Evolutionary conservation across 2,329 filamentous ascomycete species (phyloP).

Genomic region (Colletotrichum horii): DNA sequence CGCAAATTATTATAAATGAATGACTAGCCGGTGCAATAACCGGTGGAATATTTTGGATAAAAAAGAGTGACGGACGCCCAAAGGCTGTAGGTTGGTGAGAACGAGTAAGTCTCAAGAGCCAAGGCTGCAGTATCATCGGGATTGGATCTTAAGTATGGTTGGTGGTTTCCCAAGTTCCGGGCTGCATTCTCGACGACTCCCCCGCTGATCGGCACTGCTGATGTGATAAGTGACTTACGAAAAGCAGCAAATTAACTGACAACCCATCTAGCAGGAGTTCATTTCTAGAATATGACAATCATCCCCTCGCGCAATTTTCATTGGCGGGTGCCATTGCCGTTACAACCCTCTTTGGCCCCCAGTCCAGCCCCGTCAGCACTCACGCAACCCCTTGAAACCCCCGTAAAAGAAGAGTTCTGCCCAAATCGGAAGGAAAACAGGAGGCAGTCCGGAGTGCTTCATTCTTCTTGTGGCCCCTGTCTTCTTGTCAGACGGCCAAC

Average conservation of each 20-base stretch:
- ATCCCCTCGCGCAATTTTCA: background rate
- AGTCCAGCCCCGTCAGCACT: background rate
- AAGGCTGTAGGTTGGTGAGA: background rate
- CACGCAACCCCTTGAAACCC: background rate
- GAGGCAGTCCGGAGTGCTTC: background rate
- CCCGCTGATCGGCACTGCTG: background rate
- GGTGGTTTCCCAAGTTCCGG: background rate
- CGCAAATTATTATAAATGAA: background rate
- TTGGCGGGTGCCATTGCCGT: background rate
- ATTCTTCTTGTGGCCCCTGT: background rate
- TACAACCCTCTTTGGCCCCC: background rate
- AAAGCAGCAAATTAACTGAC: background rate
- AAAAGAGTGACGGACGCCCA: background rate
- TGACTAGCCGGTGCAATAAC: background rate
- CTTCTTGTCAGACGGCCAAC: background rate
- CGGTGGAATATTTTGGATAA: background rate
- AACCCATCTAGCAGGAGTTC: background rate
- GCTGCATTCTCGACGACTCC: background rate
- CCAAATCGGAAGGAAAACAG: background rate
- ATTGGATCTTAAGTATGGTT: conserved; percentile 1
- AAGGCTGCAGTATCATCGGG: background rate
- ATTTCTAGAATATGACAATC: background rate
- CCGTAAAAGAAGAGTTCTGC: background rate
- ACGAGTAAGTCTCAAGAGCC: background rate
- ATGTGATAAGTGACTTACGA: background rate